Evolutionary conservation across 108 stramenopile genomes (phyloP).

Genomic region (Cyclostephanos invisitatus): DNA sequence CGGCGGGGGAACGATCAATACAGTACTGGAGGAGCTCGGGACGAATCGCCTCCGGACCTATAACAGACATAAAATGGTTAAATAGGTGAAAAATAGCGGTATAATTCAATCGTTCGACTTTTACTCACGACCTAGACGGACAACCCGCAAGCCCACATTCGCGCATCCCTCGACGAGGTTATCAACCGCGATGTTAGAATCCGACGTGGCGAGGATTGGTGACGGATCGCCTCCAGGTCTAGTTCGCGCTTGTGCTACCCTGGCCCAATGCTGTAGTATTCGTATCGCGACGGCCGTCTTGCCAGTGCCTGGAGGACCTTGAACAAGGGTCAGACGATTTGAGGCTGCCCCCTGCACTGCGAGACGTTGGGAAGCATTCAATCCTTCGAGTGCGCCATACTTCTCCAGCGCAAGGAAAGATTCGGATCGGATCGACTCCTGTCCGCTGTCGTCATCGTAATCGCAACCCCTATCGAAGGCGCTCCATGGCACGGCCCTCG

Average conservation of each 20-base stretch:
- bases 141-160: slow-evolving; percentile 82
- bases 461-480: slow-evolving; percentile 55
- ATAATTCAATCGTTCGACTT: too few relatives aligned
- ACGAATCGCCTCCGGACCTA: slow-evolving; percentile 82
- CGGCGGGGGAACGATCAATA: slow-evolving; percentile 59
- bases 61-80: too few relatives aligned
- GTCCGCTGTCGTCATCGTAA: slow-evolving; percentile 45
- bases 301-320: slow-evolving; percentile 86
- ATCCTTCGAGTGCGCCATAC: slow-evolving; percentile 80
- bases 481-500: slow-evolving; percentile 81
- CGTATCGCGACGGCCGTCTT: slow-evolving; percentile 91
- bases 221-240: slow-evolving; percentile 60
- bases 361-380: slow-evolving; percentile 85
- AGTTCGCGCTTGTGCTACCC: slow-evolving; percentile 58
- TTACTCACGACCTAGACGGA: slow-evolving; percentile 81
- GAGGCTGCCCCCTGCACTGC: slow-evolving; percentile 88
- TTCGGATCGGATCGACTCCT: slow-evolving; percentile 65
- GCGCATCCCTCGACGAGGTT: slow-evolving; percentile 96
- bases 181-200: slow-evolving; percentile 98
- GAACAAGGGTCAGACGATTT: slow-evolving; percentile 87
- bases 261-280: slow-evolving; percentile 89
- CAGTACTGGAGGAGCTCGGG: slow-evolving; percentile 89
- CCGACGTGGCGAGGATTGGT: slow-evolving; percentile 87
- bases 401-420: slow-evolving; percentile 78
- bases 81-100: too few relatives aligned